Base-by-base conservation (phyloP, 139 green algal genomes). In the Picocystis salinarum region DNA sequence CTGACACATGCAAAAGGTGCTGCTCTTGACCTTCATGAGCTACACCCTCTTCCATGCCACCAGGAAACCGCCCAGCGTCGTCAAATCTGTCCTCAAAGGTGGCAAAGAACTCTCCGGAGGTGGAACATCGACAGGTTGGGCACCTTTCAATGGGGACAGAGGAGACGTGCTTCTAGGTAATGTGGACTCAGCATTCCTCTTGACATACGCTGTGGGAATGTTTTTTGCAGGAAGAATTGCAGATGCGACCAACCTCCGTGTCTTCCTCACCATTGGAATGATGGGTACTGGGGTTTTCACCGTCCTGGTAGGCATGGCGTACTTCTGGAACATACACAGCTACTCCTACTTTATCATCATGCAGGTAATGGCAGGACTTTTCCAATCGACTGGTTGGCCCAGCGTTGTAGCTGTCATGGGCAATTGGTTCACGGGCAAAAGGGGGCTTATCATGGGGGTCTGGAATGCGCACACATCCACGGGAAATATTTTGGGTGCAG, bases 401-500 rank as follows among this genome's bases (percentile, higher is more conserved):
- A 76, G 58, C 39, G 85, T 95, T 11, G 85, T 95, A 23, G 63
- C 62, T 28, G 69, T 93, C 12, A 77, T 95, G 47, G 85, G 74
- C 27, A 92, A 92, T 61, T 95, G 85, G 85, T 90, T 75, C 65
- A 92, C 92, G 52, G 72, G 75, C 36, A 83, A 87, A 55, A 67
- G 82, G 6, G 85, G 85, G 4, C 58, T 94, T 1, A 72, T 93
- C 44, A 92, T 95, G 76, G 85, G 85, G 39, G 56, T 93, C 19
- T 95, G 85, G 85, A 95, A 95, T 46, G 71, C 80, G 3, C 82
- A 95, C 75, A 93, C 85, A 4, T 80, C 61, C 26, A 44, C 94
- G 4, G 85, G 83, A 41, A 94, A 94, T 70, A 94, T 93, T 47
- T 34, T 82, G 7, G 85, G 85, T 12, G 77, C 76, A 23, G 56